Evolutionary conservation across 164 flowering plant genomes (phyloP).

Genomic region (Macadamia tetraphylla): DNA sequence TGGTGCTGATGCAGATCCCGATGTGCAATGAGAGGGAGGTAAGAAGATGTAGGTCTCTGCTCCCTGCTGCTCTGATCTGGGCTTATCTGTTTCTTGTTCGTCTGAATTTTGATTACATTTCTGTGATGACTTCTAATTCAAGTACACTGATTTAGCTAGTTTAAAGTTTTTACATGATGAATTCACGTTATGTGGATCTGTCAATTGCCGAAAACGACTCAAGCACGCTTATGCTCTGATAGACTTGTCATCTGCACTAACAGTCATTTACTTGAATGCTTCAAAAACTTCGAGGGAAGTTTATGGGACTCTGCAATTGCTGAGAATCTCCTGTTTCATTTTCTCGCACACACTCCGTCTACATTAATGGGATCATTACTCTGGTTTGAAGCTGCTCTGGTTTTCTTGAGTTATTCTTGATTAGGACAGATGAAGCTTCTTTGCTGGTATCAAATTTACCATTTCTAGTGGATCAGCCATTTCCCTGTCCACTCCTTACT

Average conservation of each 20-base stretch:
- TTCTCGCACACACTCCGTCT: not conserved
- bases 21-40: constrained; percentile 92
- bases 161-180: not conserved
- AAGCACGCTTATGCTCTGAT: not conserved
- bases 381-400: not conserved
- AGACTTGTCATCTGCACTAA: not conserved
- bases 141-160: not conserved
- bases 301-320: not conserved
- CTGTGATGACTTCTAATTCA: not conserved
- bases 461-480: not conserved
- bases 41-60: constrained; percentile 53
- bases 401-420: not conserved
- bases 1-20: constrained; percentile 47
- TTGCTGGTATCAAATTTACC: not conserved
- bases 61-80: constrained; percentile 7
- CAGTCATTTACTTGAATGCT: not conserved
- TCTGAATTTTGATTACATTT: not conserved
- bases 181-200: not conserved
- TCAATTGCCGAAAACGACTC: not conserved
- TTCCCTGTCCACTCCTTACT: too few species aligned
- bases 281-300: not conserved
- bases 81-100: not conserved
- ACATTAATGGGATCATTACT: not conserved
- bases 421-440: not conserved
- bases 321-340: not conserved